Evolutionary conservation across 257 asterid genomes (phyloP).

Genomic region (Knoxia roxburghii): DNA sequence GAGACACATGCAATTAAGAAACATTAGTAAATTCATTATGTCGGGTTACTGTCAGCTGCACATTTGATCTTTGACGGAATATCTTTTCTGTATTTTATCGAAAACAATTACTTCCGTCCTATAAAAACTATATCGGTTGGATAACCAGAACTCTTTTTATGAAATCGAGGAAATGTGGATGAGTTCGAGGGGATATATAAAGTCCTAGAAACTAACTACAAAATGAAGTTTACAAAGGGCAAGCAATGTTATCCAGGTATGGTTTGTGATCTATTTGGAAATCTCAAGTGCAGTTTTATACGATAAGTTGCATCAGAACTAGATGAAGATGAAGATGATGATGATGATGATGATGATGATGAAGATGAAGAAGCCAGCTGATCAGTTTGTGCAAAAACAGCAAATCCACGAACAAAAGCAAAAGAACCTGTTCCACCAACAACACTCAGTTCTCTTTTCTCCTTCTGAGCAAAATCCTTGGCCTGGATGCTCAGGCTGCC

Average conservation of each 20-base stretch:
- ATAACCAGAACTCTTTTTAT: background rate
- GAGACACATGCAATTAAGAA: too few species aligned
- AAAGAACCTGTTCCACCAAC: conserved; percentile 91
- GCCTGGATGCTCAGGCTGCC: conserved; percentile 69
- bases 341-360: background rate
- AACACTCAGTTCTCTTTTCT: conserved; percentile 42
- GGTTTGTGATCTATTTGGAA: conserved; percentile 39
- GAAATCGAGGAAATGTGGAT: background rate
- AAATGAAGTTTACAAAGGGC: background rate
- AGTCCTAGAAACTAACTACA: conserved; percentile 6
- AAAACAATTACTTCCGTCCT: too few species aligned
- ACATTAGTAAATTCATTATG: too few species aligned
- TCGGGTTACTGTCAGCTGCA: too few species aligned
- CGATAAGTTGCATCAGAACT: conserved; percentile 44
- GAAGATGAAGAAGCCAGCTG: background rate
- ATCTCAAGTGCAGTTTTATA: conserved; percentile 57
- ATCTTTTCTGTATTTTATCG: too few species aligned
- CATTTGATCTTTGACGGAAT: too few species aligned
- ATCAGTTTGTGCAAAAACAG: conserved; percentile 54
- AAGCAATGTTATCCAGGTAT: conserved; percentile 30
- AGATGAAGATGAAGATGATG: background rate
- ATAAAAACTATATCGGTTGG: too few species aligned
- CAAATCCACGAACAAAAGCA: conserved; percentile 79
- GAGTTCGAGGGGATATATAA: background rate
- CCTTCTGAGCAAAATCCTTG: conserved; percentile 40